A percentile compares a stretch with the other conserved stretches of the same genome.
These are phyloP conservation scores for Malassezia obtusa DNA, from an alignment of 1,284 basidiomycete genomes.

Conservation along the genomic window DNA sequence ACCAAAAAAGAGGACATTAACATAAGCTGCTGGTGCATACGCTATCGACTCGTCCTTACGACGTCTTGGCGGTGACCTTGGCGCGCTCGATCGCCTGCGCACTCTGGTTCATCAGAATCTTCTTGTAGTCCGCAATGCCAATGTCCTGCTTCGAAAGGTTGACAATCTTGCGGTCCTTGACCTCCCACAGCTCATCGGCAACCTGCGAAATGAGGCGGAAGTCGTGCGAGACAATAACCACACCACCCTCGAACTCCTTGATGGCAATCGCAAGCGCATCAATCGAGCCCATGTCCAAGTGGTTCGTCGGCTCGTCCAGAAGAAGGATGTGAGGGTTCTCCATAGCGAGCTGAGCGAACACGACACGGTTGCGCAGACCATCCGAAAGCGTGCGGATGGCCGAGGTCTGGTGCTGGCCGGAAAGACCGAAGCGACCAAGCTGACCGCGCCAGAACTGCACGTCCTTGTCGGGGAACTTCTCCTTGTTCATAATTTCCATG, in stretches of 20 bases:
- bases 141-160: conserved; percentile 75
- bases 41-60: not conserved
- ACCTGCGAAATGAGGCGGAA: conserved; percentile 41
- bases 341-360: conserved; percentile 69
- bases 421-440: conserved; percentile 88
- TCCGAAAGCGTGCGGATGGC: conserved; percentile 87
- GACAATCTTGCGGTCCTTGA: conserved; percentile 83
- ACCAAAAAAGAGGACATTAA: not conserved
- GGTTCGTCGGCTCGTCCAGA: conserved; percentile 65
- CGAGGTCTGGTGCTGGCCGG: conserved; percentile 82
- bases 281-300: conserved; percentile 83
- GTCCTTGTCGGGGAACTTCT: conserved; percentile 92
- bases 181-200: conserved; percentile 91
- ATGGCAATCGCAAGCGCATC: conserved; percentile 88
- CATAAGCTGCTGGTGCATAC: not conserved
- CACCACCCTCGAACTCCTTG: conserved; percentile 93
- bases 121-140: conserved; percentile 46
- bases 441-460: conserved; percentile 83
- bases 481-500: conserved; percentile 65
- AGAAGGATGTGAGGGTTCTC: conserved; percentile 51
- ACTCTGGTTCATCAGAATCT: conserved; percentile 38
- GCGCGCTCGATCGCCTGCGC: conserved; percentile 42
- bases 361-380: conserved; percentile 84
- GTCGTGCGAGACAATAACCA: conserved; percentile 53
- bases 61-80: conserved; percentile 37